These are phyloP conservation scores for Nidularia sp. DNA, from an alignment of 768 basidiomycete genomes.

Conservation along the genomic window DNA sequence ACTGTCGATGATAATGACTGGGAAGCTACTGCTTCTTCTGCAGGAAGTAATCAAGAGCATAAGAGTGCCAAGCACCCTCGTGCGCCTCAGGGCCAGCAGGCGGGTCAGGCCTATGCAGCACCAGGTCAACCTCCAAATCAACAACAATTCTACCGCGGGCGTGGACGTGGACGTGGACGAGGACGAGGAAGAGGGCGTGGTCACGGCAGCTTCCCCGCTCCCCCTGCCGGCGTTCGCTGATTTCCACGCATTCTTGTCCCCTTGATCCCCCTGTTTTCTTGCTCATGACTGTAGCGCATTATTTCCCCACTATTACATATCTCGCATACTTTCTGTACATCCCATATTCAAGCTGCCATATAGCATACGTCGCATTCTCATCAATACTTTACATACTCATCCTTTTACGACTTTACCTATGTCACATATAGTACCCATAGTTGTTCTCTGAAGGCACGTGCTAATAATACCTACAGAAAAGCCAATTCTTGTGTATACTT, in stretches of 20 bases:
- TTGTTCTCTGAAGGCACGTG: no score
- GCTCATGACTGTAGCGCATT: slow-evolving; percentile 5
- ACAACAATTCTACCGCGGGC: slow-evolving; percentile 12
- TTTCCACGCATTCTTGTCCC: neutral
- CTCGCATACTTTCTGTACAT: no score
- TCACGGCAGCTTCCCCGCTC: slow-evolving; percentile 1
- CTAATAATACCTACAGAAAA: no score
- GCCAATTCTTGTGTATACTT: no score
- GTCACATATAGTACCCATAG: no score
- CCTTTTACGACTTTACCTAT: no score
- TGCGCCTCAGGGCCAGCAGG: no score
- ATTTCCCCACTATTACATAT: slow-evolving; percentile 1
- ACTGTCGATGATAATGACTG: slow-evolving; percentile 2
- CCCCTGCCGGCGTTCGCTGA: neutral
- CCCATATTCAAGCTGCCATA: no score
- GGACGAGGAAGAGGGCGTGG: slow-evolving; percentile 26
- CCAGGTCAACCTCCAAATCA: neutral
- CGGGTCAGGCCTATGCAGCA: neutral
- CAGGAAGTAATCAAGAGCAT: slow-evolving; percentile 4
- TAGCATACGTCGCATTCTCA: no score
- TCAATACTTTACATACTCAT: no score
- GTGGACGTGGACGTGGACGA: slow-evolving; percentile 32
- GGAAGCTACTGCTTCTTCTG: neutral
- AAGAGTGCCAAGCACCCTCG: neutral
- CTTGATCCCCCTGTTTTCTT: neutral